Evolutionary conservation across 2,329 filamentous ascomycete genomes (phyloP), one percentile per base, ranked within the genome.

Genomic region (Clonostachys byssicola): DNA sequence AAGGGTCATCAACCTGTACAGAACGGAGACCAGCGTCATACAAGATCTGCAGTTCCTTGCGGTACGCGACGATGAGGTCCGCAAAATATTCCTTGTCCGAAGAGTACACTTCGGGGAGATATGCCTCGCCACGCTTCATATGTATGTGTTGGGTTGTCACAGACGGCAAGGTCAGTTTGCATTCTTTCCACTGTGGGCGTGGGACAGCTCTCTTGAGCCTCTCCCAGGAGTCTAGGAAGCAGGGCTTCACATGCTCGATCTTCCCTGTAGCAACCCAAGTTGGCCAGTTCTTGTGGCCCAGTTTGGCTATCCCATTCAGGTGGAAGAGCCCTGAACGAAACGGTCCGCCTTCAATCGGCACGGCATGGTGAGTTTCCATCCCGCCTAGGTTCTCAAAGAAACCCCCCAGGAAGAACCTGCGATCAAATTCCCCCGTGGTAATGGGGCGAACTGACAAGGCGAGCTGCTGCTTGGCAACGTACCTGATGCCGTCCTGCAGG

Each of bases 371-470:
- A 42, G 67, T 60, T 20, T 57, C 59, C 56, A 69, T 70, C 36
- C 67, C 67, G 3, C 54, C 60, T 13, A 75, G 66, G 49, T 68
- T 71, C 60, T 75, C 73, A 52, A 75, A 74, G 55, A 75, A 72
- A 44, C 72, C 72, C 8, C 64, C 67, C 56, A 73, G 74, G 62
- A 73, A 75, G 53, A 72, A 74, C 52, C 73, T 72, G 52, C 72
- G 68, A 44, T 72, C 70, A 41, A 88, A 89, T 65, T 89, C 86
- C 57, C 86, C 86, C 49, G 85, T 85, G 5, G 83, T 85, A 44
- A 89, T 71, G 14, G 78, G 77, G 18, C 78, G 75, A 48, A 88
- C 77, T 23, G 82, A 80, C 45, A 84, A 72, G 51, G 81, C 69
- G 52, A 79, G 70, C 68, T 90, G 86, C 54, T 80, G 73, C 58